A percentile compares a stretch with the other conserved stretches of the same genome.
phyloP scores from a whole-genome alignment of 2,329 filamentous ascomycete genomes.

The Sclerotinia nivalis region DNA sequence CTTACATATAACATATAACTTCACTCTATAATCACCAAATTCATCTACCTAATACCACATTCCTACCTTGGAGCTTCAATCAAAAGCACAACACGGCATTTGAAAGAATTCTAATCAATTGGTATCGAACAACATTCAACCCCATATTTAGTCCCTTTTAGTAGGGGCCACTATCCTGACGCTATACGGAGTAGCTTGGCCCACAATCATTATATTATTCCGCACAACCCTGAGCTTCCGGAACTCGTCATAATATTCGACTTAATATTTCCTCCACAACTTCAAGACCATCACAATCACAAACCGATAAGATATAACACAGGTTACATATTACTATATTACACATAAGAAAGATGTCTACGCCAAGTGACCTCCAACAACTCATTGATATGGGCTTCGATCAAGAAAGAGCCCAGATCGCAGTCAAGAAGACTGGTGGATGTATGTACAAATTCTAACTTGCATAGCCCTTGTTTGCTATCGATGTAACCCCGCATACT shows the following conservation, averaged over 20 bases:
- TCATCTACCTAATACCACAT: background rate
- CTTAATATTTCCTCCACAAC: background rate
- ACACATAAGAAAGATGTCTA: conserved; percentile 47
- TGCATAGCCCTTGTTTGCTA: background rate
- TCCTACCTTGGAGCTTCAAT: background rate
- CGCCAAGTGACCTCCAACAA: conserved; percentile 57
- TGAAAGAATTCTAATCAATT: background rate
- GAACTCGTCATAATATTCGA: background rate
- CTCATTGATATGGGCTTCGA: conserved; percentile 80
- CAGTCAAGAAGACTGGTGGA: conserved; percentile 79
- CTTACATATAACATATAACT: background rate
- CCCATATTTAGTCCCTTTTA: conserved; percentile 1
- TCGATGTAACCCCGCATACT: conserved; percentile 23
- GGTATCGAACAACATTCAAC: background rate
- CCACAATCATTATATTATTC: conserved; percentile 2
- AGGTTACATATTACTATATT: background rate
- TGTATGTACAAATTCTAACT: conserved; percentile 53
- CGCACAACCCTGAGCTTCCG: conserved; percentile 1
- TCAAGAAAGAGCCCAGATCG: conserved; percentile 75
- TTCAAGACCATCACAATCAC: background rate
- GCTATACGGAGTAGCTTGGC: background rate
- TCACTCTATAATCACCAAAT: background rate
- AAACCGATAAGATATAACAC: background rate
- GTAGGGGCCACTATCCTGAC: background rate
- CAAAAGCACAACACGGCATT: background rate